Evolutionary conservation across 768 basidiomycete species (phyloP), one percentile per base, ranked within the genome.

Genomic region (Leccinum broughii): DNA sequence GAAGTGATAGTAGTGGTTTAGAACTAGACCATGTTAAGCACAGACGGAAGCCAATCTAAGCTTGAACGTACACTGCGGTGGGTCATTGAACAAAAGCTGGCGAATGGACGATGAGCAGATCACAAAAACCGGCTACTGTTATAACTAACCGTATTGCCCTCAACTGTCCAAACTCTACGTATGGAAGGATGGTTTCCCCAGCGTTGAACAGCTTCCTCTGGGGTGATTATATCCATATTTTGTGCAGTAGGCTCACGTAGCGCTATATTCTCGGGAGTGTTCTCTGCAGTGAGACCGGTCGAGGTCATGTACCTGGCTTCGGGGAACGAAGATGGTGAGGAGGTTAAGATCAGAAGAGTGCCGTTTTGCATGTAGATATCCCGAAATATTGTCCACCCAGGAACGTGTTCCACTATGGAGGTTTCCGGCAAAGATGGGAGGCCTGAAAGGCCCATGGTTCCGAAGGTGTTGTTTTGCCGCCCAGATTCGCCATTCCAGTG

Each of bases 1-100:
- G 60, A 92, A 87, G 74, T 94, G 93, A 73, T 93, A 94, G 72
- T 93, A 94, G 70, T 94, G 93, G 51, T 80, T 77, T n/a, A 93
- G 80, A 80, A 94, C 76, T 78, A 37, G 24, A 28, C 6, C 3
- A 37, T n/a, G 9, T 34, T 64, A 39, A 64, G 55, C 22, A 50
- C 17, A 13, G 30, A 26, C 6, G 30, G 24, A 62, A 41, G 32
- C 14, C 35, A 30, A 20, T 37, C 28, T 6, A 24, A n/a, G 35
- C 49, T 37, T 22, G n/a, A 49, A 60, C 75, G 30, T 52, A 75
- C 76, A 90, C 68, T 92, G 89, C 2, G 71, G 58, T 0, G 90
- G 88, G 61, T 91, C 90, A 69, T 89, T 89, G 67, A 87, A 79
- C 39, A 86, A 70, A 11, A 85, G 64, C 84, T 86, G 51, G 17